Evolutionary conservation across 1,284 basidiomycete species (phyloP), one percentile per base, ranked within the genome.

Genomic region (Golubevia sp.): DNA sequence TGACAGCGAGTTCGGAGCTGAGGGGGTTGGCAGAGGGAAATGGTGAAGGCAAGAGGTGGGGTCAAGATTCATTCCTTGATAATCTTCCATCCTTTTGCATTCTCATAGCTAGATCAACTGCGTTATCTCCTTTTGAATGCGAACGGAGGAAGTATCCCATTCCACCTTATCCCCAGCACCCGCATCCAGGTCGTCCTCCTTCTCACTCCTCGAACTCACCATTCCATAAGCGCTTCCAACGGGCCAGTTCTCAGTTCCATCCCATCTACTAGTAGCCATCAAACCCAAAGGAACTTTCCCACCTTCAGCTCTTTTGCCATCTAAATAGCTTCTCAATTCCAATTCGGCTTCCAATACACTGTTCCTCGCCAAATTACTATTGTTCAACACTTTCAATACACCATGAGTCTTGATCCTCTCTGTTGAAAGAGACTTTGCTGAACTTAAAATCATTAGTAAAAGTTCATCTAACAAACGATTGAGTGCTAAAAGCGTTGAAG

Each of bases 351-450:
- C 76, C 51, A 79, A 70, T 3, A 79, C 73, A 53, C 74, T 75
- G 61, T 79, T 69, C 49, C 77, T 76, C 49, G 76, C 74, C 3
- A 78, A 63, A n/a, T 24, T 27, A 48, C 68, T 70, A 71, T 74
- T 76, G 64, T 59, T 66, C 49, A 79, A 58, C n/a, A 76, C 68
- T 48, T 59, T 67, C 38, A 79, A 70, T 49, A 79, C 63, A 25
- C 76, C 76, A 21, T 79, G 73, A 2, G 73, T 64, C 64, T 79
- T 79, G 67, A 79, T 79, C 49, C 76, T 70, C 44, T 79, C 71
- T n/a, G 76, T 76, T 18, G 74, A 69, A 4, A 79, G 55, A 52
- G 67, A 71, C 48, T 61, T 66, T 26, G 76, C 71, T n/a, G 76
- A 77, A 52, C 60, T 62, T 48, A 79, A 62, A 25, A 79, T 68